Evolutionary conservation across 2,329 filamentous ascomycete genomes (phyloP).

Genomic region (Zymoseptoria passerinii): DNA sequence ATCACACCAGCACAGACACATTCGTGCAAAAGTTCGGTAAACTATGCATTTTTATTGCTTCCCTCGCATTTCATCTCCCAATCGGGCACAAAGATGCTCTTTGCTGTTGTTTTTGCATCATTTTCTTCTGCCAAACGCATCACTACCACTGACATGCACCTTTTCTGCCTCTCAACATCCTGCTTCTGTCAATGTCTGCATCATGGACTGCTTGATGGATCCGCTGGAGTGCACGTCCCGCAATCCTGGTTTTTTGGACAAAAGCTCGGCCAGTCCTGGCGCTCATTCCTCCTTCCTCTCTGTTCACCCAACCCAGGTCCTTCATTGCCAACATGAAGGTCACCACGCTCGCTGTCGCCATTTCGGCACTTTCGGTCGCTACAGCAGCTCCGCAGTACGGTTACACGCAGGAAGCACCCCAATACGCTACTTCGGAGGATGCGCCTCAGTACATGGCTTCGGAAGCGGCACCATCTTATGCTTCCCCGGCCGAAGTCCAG

Average conservation of each 20-base stretch:
- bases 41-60: not conserved
- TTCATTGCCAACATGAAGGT: constrained; percentile 13
- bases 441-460: not conserved
- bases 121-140: not conserved
- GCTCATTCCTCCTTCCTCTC: not conserved
- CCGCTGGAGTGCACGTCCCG: not conserved
- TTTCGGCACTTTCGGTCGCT: constrained; percentile 9
- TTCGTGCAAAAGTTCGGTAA: not conserved
- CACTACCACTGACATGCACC: not conserved
- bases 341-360: constrained; percentile 6
- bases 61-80: not conserved
- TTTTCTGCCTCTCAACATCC: not conserved
- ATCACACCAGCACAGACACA: not conserved
- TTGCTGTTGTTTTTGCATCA: not conserved
- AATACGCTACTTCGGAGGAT: not conserved
- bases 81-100: not conserved
- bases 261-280: not conserved
- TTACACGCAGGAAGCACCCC: not conserved
- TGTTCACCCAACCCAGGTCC: constrained; percentile 1
- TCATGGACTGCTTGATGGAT: not conserved
- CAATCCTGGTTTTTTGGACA: not conserved
- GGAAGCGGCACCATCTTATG: not conserved
- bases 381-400: constrained; percentile 2
- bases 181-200: not conserved
- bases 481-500: not conserved